Conservation (phyloP, 805 yeast genomes). For the Candida odintsovae region DNA sequence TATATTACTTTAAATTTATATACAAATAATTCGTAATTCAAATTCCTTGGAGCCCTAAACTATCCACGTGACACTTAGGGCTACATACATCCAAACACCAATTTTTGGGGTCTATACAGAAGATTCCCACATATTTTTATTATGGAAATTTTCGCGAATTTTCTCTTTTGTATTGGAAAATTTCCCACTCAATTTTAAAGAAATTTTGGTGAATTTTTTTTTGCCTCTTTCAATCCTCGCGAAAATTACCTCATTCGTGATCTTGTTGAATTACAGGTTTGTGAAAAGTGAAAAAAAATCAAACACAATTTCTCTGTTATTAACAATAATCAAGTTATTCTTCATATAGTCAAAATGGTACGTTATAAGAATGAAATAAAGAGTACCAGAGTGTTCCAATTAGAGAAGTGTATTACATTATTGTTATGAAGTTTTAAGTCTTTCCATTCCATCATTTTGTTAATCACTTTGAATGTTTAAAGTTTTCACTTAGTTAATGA, state of each 20-base stretch:
- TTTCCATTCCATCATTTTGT: not conserved
- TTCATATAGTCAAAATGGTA: conserved; percentile 8
- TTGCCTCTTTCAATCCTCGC: not conserved
- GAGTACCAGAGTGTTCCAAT: not conserved
- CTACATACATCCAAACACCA: too few relatives aligned
- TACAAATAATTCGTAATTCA: too few relatives aligned
- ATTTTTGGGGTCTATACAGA: too few relatives aligned
- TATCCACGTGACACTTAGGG: too few relatives aligned
- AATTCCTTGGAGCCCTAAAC: too few relatives aligned
- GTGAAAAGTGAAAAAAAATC: not conserved
- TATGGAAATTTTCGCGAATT: too few relatives aligned
- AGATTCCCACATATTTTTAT: too few relatives aligned
- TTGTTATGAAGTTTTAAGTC: not conserved
- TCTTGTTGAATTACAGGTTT: not conserved
- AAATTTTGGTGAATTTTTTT: not conserved
- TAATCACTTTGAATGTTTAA: too few relatives aligned
- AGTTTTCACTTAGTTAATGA: too few relatives aligned
- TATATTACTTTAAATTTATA: too few relatives aligned
- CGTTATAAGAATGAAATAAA: not conserved
- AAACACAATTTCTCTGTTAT: not conserved
- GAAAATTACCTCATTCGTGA: not conserved
- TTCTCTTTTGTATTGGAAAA: too few relatives aligned
- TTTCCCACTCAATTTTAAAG: too few relatives aligned
- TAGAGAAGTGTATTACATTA: not conserved
- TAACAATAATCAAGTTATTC: not conserved